phyloP scores from a whole-genome alignment of 2,329 filamentous ascomycete genomes.

The Aspergillus ruber region DNA sequence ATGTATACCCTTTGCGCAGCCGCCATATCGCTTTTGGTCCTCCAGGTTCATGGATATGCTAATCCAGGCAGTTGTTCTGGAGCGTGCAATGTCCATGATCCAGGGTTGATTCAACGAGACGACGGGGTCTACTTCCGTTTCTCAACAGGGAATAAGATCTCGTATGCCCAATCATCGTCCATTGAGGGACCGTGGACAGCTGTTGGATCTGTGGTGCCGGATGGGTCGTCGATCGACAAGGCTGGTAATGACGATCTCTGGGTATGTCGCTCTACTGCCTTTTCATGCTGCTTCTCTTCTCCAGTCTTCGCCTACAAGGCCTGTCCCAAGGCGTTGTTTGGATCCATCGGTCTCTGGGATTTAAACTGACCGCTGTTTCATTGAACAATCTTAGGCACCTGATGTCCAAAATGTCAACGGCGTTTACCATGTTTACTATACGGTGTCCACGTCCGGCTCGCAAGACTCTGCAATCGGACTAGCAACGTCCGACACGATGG shows the following conservation, averaged over 20 bases:
- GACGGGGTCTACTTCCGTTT: slow-evolving; percentile 52
- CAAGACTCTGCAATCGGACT: slow-evolving; percentile 58
- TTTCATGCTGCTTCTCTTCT: neutral
- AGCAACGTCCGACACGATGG: slow-evolving; percentile 43
- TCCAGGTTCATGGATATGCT: slow-evolving; percentile 22
- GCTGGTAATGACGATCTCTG: slow-evolving; percentile 44
- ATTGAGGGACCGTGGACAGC: slow-evolving; percentile 47
- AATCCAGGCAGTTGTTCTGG: slow-evolving; percentile 26
- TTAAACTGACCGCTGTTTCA: neutral
- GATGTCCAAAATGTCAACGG: slow-evolving; percentile 53
- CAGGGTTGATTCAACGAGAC: slow-evolving; percentile 42
- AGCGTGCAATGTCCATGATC: slow-evolving; percentile 41
- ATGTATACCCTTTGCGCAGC: neutral
- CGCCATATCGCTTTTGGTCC: slow-evolving; percentile 14
- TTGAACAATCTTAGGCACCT: slow-evolving; percentile 47
- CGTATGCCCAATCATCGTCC: slow-evolving; percentile 32
- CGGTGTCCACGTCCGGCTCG: slow-evolving; percentile 55
- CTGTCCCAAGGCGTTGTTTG: neutral
- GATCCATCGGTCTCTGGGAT: neutral
- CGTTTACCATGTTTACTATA: slow-evolving; percentile 61
- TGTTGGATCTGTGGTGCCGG: slow-evolving; percentile 41
- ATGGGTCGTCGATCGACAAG: slow-evolving; percentile 39
- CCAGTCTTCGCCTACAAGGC: neutral
- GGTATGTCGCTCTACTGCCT: slow-evolving; percentile 28
- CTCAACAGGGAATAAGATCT: slow-evolving; percentile 45